These are phyloP conservation scores for Cylindrotheca fusiformis DNA, from an alignment of 108 stramenopile species.

Conservation along the genomic window DNA sequence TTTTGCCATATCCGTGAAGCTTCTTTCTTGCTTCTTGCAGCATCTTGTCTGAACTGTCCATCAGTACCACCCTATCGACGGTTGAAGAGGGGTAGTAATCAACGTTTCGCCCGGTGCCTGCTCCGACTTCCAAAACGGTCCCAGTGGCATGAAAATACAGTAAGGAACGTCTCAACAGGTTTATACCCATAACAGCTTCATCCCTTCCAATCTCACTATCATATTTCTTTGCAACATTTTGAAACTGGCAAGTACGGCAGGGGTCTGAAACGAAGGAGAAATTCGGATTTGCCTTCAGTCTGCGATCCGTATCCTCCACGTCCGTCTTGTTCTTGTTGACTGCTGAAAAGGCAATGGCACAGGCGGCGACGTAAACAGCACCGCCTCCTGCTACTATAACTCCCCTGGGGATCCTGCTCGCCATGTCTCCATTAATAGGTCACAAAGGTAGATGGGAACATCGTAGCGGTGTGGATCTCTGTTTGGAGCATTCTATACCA, in stretches of 20 bases:
- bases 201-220: slow-evolving; percentile 72
- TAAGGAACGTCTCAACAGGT: slow-evolving; percentile 61
- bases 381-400: slow-evolving; percentile 19
- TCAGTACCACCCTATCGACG: slow-evolving; percentile 64
- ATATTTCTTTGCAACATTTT: slow-evolving; percentile 65
- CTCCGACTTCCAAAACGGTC: slow-evolving; percentile 81
- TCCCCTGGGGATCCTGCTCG: background rate
- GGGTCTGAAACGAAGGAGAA: slow-evolving; percentile 55
- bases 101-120: slow-evolving; percentile 86
- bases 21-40: slow-evolving; percentile 62
- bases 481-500: background rate
- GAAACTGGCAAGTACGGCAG: slow-evolving; percentile 54
- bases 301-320: slow-evolving; percentile 17
- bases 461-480: background rate
- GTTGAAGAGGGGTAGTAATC: slow-evolving; percentile 55
- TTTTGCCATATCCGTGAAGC: slow-evolving; percentile 17
- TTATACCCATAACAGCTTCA: slow-evolving; percentile 78
- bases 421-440: background rate
- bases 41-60: slow-evolving; percentile 83
- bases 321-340: slow-evolving; percentile 21
- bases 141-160: slow-evolving; percentile 81
- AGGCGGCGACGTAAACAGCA: slow-evolving; percentile 25
- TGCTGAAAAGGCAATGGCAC: slow-evolving; percentile 28
- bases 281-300: slow-evolving; percentile 4
- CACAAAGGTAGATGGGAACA: slow-evolving; percentile 7